phyloP scores from a whole-genome alignment of 2,329 filamentous ascomycete species.

The Penicillium thymicola region DNA sequence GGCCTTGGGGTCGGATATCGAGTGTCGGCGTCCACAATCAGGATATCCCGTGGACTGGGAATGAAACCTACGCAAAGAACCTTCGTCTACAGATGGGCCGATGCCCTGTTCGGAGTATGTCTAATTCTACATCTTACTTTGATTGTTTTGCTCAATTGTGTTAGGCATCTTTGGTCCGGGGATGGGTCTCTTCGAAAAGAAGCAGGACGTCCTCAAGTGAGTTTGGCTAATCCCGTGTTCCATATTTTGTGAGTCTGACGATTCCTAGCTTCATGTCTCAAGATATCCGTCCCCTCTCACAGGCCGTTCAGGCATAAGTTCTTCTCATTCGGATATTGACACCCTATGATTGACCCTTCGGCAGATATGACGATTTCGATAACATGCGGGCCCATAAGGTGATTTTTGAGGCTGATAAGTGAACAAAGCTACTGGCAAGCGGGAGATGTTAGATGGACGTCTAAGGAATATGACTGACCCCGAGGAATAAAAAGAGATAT shows the following conservation, averaged over 20 bases:
- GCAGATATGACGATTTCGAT: slow-evolving; percentile 64
- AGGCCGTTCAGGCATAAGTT: slow-evolving; percentile 55
- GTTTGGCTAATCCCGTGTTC: slow-evolving; percentile 21
- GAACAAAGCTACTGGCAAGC: neutral
- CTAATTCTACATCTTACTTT: neutral
- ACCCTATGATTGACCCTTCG: neutral
- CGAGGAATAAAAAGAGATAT: no score
- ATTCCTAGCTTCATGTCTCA: slow-evolving; percentile 66
- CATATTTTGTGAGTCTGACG: slow-evolving; percentile 13
- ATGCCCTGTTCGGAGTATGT: slow-evolving; percentile 58
- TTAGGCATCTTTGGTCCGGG: slow-evolving; percentile 59
- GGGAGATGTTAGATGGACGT: no score
- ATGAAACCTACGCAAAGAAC: slow-evolving; percentile 65
- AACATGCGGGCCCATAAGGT: slow-evolving; percentile 69
- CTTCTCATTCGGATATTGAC: no score
- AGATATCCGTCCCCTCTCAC: slow-evolving; percentile 64
- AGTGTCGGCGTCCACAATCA: slow-evolving; percentile 72
- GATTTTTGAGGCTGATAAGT: slow-evolving; percentile 55
- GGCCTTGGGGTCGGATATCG: slow-evolving; percentile 68
- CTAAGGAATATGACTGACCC: no score
- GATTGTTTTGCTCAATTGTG: neutral
- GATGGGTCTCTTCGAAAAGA: slow-evolving; percentile 59
- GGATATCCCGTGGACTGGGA: slow-evolving; percentile 64
- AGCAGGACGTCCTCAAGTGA: slow-evolving; percentile 63
- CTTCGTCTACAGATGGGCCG: slow-evolving; percentile 69